Percentiles rank a stretch among this genome's conserved stretches.
Conservation (phyloP, 1,139 yeast genomes). For the Blastobotrys petasosporus region DNA sequence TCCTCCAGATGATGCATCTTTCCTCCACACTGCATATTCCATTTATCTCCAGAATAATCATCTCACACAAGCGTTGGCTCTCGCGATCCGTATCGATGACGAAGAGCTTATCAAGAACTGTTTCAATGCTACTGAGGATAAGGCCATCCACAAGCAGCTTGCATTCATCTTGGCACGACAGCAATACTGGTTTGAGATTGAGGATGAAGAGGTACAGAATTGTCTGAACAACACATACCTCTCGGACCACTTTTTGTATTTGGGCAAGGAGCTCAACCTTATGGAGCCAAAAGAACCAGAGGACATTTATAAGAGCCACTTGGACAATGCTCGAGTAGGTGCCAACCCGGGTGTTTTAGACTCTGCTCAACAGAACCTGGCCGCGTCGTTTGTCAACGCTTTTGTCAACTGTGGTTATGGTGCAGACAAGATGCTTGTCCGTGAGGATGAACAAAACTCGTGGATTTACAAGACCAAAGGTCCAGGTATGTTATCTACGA, state of each 20-base stretch:
- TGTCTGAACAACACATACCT: slow-evolving; percentile 75
- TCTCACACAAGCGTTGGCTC: slow-evolving; percentile 80
- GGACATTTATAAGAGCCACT: slow-evolving; percentile 86
- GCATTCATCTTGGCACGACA: slow-evolving; percentile 88
- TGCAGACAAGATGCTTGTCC: slow-evolving; percentile 62
- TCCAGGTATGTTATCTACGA: slow-evolving; percentile 87
- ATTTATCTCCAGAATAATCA: slow-evolving; percentile 76
- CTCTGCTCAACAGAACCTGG: slow-evolving; percentile 92
- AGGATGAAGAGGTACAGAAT: slow-evolving; percentile 74
- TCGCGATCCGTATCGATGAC: slow-evolving; percentile 87
- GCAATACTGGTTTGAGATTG: slow-evolving; percentile 68
- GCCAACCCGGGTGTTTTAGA: slow-evolving; percentile 65
- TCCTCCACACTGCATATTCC: slow-evolving; percentile 84
- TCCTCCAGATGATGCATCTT: slow-evolving; percentile 86
- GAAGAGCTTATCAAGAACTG: slow-evolving; percentile 71
- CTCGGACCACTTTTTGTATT: slow-evolving; percentile 71
- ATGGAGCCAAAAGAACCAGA: slow-evolving; percentile 91
- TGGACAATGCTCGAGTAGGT: slow-evolving; percentile 62
- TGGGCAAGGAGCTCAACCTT: slow-evolving; percentile 81
- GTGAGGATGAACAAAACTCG: slow-evolving; percentile 62
- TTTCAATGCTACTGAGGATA: slow-evolving; percentile 67
- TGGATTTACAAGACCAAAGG: slow-evolving; percentile 95
- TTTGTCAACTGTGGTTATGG: slow-evolving; percentile 90
- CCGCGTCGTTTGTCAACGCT: slow-evolving; percentile 90
- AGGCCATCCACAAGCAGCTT: slow-evolving; percentile 74